Percentiles rank a stretch among this genome's conserved stretches.
Evolutionary conservation across 108 stramenopile species (phyloP).

Genomic region (Stephanodiscus triporus): DNA sequence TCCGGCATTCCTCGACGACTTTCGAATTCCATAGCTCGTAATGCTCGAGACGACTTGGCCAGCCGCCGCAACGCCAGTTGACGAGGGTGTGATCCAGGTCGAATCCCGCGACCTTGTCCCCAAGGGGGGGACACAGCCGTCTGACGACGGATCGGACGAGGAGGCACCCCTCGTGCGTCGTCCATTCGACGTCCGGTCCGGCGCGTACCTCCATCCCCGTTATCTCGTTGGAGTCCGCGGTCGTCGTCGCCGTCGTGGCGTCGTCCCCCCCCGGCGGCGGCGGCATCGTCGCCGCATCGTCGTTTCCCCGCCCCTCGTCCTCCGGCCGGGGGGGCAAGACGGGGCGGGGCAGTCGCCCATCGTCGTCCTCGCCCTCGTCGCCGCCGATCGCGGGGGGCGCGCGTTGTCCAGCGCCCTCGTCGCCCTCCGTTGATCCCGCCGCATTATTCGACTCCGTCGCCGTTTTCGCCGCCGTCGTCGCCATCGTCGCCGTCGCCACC

Average conservation of each 20-base stretch:
- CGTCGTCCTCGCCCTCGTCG: no score
- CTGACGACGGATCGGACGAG: conserved; percentile 21
- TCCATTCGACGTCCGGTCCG: conserved; percentile 27
- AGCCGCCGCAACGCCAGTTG: conserved; percentile 58
- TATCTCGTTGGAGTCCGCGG: conserved; percentile 1
- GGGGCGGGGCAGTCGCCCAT: no score
- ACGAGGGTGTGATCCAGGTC: conserved; percentile 83
- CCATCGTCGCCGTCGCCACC: no score
- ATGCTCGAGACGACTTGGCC: conserved; percentile 61
- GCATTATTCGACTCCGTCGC: no score
- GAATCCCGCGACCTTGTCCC: conserved; percentile 72
- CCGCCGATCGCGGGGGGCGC: no score
- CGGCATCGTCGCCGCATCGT: no score
- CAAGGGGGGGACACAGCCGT: conserved; percentile 17
- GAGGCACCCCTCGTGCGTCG: conserved; percentile 45
- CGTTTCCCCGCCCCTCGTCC: no score
- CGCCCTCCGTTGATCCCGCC: no score
- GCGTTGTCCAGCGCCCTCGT: no score
- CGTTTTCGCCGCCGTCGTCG: no score
- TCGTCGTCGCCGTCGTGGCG: neutral
- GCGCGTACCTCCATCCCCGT: conserved; percentile 26
- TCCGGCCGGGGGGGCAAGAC: neutral
- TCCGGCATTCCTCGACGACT: conserved; percentile 57
- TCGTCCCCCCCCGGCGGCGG: no score
- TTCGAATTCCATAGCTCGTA: conserved; percentile 72